These are phyloP conservation scores for Colletotrichum kahawae DNA, from an alignment of 2,329 filamentous ascomycete species.

Conservation along the genomic window DNA sequence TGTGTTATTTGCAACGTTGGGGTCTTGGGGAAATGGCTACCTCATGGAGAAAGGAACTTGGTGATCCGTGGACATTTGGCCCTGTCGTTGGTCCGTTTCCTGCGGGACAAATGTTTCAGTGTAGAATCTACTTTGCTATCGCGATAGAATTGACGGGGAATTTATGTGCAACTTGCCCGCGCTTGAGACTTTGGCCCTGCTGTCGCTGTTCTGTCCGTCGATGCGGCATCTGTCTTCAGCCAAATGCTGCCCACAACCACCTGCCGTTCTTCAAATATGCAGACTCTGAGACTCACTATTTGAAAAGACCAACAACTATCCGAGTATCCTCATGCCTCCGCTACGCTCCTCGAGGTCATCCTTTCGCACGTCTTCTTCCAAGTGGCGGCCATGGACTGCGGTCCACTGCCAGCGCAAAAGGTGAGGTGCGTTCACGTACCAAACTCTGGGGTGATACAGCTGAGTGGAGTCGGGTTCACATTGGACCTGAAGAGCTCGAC, in stretches of 20 bases:
- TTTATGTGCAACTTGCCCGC: neutral
- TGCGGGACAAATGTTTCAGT: neutral
- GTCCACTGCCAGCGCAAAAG: neutral
- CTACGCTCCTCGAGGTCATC: neutral
- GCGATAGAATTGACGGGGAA: neutral
- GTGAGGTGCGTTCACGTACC: neutral
- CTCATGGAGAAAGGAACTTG: neutral
- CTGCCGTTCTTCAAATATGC: neutral
- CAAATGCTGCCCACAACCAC: neutral
- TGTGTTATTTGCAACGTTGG: neutral
- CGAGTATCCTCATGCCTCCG: neutral
- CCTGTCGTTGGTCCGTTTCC: neutral
- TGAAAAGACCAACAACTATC: neutral
- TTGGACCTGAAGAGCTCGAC: neutral
- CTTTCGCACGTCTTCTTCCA: neutral
- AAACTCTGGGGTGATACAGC: neutral
- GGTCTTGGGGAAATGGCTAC: neutral
- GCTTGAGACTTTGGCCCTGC: neutral
- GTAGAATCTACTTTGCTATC: neutral
- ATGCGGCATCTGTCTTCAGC: neutral
- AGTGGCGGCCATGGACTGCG: neutral
- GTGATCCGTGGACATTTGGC: neutral
- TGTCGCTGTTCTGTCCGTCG: neutral
- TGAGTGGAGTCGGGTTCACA: neutral
- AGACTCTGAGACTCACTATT: accelerated